Base-by-base conservation (phyloP, 768 basidiomycete species). In the Suillus cothurnatus region DNA sequence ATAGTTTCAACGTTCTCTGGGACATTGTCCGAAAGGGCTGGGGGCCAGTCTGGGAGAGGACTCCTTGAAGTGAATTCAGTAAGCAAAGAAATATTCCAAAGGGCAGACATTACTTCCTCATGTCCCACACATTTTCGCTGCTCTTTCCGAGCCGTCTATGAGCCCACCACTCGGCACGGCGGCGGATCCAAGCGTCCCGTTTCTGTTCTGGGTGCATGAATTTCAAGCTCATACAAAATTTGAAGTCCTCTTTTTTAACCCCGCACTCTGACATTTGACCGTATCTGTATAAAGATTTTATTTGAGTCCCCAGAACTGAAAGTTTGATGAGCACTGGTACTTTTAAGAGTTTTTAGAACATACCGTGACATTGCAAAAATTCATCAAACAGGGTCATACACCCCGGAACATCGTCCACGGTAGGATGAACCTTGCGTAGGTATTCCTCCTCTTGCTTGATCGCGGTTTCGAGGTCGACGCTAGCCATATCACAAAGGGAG, bases 161-260 rank as follows among this genome's bases (percentile, higher is more conserved):
- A 6, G 96, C 94, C 97, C 95, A 97, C 95, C 95, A 96, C 74
- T 96, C 94, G 2, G 97, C 97, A 62, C 93, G 82, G 21, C 91
- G 83, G 58, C 81, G 84, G 64, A 99, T 88, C 96, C 95, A 99
- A 4, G 87, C 86, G 60, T 93, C 87, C 36, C 91, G 84, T 72
- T 87, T 86, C 71, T 89, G 85, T 63, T 95, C 94, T 19, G 88
- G 87, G 61, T 90, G 84, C 76, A 93, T 80, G 15, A 86, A 82
- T 77, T 95, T 97, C 66, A 91, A 79, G 66, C 88, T 90, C 81
- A 97, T 81, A 78, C 97, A 99, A 77, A 93, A 97, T 78, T 97
- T 97, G 84, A 97, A 96, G 71, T 97, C 95, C 64, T 94, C 89
- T 73, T 89, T 84, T 74, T 97, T 95, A 53, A 83, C 81, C 0